These are phyloP conservation scores for Trichoderma sp. DNA, from an alignment of 2,329 filamentous ascomycete species.

Conservation along the genomic window DNA sequence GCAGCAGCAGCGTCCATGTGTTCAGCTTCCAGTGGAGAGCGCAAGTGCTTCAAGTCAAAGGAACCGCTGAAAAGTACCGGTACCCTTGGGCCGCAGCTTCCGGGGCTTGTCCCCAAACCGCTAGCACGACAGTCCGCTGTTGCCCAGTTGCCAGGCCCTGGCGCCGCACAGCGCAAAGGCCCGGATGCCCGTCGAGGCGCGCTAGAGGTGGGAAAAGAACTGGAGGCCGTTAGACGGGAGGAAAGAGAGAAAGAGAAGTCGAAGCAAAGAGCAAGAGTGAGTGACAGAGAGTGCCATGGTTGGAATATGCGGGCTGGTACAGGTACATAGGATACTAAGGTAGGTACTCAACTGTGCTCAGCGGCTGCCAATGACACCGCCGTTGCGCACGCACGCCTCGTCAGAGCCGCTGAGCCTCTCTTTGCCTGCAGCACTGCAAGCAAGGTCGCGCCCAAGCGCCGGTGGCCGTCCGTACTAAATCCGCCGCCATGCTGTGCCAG, in stretches of 20 bases:
- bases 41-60: neutral
- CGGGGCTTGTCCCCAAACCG: conserved; percentile 29
- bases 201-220: neutral
- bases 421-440: neutral
- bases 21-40: neutral
- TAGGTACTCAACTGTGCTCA: no score
- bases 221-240: neutral
- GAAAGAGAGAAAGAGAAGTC: neutral
- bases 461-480: conserved; percentile 1
- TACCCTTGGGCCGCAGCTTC: conserved; percentile 38
- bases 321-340: no score
- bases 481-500: conserved; percentile 12
- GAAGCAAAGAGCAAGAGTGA: neutral
- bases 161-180: conserved; percentile 14
- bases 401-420: neutral
- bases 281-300: neutral
- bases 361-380: neutral
- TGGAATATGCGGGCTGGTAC: neutral
- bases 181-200: conserved; percentile 19
- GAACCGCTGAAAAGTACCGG: conserved; percentile 31
- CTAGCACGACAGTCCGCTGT: conserved; percentile 8
- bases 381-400: neutral
- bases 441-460: neutral
- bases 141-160: neutral
- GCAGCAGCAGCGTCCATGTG: no score